These are phyloP conservation scores for Cardamine chenopodiifolia DNA, from an alignment of 345 rosid genomes.

Conservation along the genomic window DNA sequence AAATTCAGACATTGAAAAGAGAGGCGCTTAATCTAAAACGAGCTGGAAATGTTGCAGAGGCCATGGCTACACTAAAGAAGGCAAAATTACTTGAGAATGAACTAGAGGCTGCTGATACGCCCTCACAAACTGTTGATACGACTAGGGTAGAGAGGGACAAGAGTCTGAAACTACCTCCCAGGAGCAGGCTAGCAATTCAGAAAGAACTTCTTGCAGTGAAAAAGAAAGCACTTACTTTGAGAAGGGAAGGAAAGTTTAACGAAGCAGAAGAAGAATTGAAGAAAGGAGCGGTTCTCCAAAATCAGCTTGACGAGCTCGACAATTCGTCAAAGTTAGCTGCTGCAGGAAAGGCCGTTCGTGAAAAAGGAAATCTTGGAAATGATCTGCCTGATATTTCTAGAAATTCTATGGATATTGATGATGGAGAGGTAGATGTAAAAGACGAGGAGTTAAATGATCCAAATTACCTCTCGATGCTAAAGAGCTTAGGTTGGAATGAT, in stretches of 20 bases:
- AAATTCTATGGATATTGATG: constrained; percentile 42
- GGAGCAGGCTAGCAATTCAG: constrained; percentile 60
- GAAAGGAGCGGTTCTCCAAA: constrained; percentile 66
- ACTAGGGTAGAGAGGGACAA: constrained; percentile 33
- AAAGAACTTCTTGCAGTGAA: constrained; percentile 74
- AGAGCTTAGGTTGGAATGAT: constrained; percentile 71
- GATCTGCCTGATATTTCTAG: constrained; percentile 30
- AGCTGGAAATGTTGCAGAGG: constrained; percentile 63
- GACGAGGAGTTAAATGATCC: constrained; percentile 77
- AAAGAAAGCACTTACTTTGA: constrained; percentile 72
- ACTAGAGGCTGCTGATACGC: constrained; percentile 48
- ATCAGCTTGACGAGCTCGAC: constrained; percentile 70
- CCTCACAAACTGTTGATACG: constrained; percentile 33
- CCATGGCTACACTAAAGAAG: constrained; percentile 72
- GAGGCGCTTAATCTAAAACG: constrained; percentile 68
- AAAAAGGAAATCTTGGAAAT: constrained; percentile 27
- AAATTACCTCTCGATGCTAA: constrained; percentile 55
- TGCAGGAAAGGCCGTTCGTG: constrained; percentile 22
- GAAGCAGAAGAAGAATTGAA: constrained; percentile 75
- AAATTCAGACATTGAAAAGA: constrained; percentile 60
- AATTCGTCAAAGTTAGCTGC: constrained; percentile 47
- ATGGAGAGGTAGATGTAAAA: constrained; percentile 61
- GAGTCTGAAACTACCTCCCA: constrained; percentile 44
- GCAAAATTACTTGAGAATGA: constrained; percentile 72
- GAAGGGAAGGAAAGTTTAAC: constrained; percentile 72